Evolutionary conservation across 768 basidiomycete species (phyloP).

Genomic region (Cantharellus cinnabarinus): DNA sequence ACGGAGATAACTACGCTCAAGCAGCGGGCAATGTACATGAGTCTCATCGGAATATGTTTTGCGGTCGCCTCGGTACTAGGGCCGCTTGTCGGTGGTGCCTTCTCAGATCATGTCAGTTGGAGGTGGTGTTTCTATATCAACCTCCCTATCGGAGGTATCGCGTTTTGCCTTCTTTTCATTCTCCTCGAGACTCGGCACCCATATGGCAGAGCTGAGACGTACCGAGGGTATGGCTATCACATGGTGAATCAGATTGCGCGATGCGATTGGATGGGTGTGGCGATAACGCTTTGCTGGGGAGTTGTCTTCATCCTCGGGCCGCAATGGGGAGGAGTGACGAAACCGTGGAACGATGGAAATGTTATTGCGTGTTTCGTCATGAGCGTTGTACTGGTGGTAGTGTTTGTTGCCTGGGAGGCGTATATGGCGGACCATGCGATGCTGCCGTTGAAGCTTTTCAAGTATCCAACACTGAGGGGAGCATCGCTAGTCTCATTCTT

Average conservation of each 20-base stretch:
- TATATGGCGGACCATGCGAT: background rate
- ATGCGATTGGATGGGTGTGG: background rate
- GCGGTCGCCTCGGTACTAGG: conserved; percentile 35
- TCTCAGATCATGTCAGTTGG: conserved; percentile 61
- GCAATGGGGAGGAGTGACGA: background rate
- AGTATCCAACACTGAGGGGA: background rate
- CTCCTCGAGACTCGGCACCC: background rate
- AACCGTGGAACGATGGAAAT: background rate
- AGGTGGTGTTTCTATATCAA: conserved; percentile 28
- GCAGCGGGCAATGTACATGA: background rate
- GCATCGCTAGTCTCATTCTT: background rate
- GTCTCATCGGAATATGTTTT: background rate
- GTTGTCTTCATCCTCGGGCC: background rate
- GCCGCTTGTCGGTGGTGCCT: conserved; percentile 66
- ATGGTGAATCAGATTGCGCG: background rate
- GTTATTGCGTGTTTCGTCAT: background rate
- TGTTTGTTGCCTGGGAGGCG: background rate
- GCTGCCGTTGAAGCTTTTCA: background rate
- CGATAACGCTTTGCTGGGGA: background rate
- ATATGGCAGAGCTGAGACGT: background rate
- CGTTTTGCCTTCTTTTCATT: background rate
- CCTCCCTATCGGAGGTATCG: background rate
- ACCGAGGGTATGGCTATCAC: background rate
- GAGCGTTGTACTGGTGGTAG: background rate
- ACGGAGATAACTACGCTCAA: background rate